phyloP scores from a whole-genome alignment of 345 rosid species.

The Trapa bicornis region DNA sequence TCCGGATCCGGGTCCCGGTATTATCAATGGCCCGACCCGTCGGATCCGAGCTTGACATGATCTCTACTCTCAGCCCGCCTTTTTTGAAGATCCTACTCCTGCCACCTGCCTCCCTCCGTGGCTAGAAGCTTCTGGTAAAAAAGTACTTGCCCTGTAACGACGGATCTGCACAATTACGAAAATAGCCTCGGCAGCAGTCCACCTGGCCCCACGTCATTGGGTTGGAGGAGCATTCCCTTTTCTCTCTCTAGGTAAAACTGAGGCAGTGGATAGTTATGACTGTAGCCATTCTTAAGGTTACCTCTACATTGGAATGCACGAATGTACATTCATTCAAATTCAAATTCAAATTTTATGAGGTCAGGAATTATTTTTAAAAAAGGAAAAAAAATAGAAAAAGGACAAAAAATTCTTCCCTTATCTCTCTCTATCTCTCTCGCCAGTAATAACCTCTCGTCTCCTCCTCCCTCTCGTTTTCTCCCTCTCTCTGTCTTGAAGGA shows the following conservation, averaged over 20 bases:
- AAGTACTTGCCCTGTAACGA: neutral
- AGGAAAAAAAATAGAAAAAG: neutral
- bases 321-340: neutral
- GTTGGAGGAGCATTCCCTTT: neutral
- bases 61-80: no score
- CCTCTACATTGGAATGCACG: neutral
- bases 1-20: no score
- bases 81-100: neutral
- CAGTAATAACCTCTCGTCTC: neutral
- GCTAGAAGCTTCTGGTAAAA: neutral
- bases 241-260: neutral
- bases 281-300: neutral
- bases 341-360: conserved; percentile 3
- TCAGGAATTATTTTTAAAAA: neutral
- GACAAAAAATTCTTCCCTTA: neutral
- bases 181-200: neutral
- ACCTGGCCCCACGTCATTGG: no score
- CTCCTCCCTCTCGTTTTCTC: neutral
- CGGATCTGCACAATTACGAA: neutral
- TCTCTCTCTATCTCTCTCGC: neutral
- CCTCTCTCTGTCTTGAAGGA: conserved; percentile 42
- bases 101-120: neutral
- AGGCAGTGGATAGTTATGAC: neutral
- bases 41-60: no score
- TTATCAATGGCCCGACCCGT: no score